Evolutionary conservation across 495 filamentous ascomycete species (phyloP).

Genomic region (Corynascus novoguineensis): DNA sequence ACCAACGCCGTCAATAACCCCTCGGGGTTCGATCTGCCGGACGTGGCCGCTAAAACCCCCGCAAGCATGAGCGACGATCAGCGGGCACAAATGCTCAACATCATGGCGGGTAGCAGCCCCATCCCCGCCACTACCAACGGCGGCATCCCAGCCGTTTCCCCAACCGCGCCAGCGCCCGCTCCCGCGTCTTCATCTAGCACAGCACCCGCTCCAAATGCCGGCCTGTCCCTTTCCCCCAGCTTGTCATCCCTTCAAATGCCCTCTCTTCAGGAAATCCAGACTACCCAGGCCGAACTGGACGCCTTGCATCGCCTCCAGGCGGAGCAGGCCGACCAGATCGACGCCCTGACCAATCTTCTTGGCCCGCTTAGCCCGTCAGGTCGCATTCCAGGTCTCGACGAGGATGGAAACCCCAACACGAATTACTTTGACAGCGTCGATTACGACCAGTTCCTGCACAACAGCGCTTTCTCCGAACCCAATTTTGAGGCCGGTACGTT

Average conservation of each 20-base stretch:
- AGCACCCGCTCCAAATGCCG: constrained; percentile 8
- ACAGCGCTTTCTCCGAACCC: constrained; percentile 50
- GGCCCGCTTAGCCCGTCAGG: constrained; percentile 76
- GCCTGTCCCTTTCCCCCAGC: constrained; percentile 48
- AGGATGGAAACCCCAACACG: constrained; percentile 35
- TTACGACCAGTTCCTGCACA: constrained; percentile 65
- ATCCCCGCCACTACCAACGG: constrained; percentile 2
- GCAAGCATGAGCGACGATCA: constrained; percentile 70
- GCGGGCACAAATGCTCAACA: constrained; percentile 69
- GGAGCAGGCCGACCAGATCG: constrained; percentile 65
- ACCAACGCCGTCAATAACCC: constrained; percentile 57
- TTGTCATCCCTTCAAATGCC: constrained; percentile 54
- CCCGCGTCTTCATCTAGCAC: constrained; percentile 23
- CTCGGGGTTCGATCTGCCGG: constrained; percentile 60
- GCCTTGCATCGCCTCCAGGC: constrained; percentile 64
- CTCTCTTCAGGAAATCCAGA: constrained; percentile 55
- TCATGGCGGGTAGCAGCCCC: constrained; percentile 54
- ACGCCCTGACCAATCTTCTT: constrained; percentile 62
- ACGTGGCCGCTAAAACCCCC: constrained; percentile 65
- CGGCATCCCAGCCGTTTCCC: constrained; percentile 2
- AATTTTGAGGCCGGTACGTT: constrained; percentile 9
- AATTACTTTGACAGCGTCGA: constrained; percentile 51
- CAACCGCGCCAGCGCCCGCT: constrained; percentile 24
- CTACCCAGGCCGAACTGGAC: constrained; percentile 67
- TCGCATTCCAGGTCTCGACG: constrained; percentile 66